These are phyloP conservation scores for Urostyla sp. DNA, from an alignment of 73 alveolate genomes.

Conservation along the genomic window DNA sequence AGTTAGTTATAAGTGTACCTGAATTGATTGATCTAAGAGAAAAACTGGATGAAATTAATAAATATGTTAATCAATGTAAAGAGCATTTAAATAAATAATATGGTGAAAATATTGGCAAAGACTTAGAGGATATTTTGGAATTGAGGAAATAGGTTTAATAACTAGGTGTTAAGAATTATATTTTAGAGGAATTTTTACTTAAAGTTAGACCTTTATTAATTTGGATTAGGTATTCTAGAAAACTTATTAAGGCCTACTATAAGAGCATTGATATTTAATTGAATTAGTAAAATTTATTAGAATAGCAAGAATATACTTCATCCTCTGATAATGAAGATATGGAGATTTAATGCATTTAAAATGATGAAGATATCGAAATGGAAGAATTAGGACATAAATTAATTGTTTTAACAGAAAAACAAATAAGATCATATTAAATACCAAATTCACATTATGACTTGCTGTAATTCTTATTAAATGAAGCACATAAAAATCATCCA, in stretches of 20 bases:
- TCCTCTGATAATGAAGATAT: constrained; percentile 15
- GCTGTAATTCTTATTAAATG: neutral
- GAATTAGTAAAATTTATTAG: constrained; percentile 4
- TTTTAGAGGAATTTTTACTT: constrained; percentile 2
- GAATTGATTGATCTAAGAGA: constrained; percentile 9
- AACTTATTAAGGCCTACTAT: constrained; percentile 6
- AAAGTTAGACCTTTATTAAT: constrained; percentile 4
- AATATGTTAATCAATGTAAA: neutral
- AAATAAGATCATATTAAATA: too few relatives aligned
- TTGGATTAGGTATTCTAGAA: constrained; percentile 24
- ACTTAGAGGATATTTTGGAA: neutral
- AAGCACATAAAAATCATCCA: neutral
- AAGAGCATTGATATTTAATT: neutral
- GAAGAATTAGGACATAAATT: too few relatives aligned
- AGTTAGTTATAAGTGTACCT: neutral
- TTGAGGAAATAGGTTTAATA: neutral
- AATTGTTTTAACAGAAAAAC: neutral
- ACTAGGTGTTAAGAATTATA: constrained; percentile 17
- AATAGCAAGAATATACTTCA: constrained; percentile 33
- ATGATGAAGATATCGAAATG: too few relatives aligned
- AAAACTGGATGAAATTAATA: neutral
- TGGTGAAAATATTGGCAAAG: neutral
- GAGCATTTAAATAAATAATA: neutral
- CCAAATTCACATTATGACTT: neutral
- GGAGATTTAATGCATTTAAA: neutral